Evolutionary conservation across 345 rosid genomes (phyloP).

Genomic region (Linum tenue): DNA sequence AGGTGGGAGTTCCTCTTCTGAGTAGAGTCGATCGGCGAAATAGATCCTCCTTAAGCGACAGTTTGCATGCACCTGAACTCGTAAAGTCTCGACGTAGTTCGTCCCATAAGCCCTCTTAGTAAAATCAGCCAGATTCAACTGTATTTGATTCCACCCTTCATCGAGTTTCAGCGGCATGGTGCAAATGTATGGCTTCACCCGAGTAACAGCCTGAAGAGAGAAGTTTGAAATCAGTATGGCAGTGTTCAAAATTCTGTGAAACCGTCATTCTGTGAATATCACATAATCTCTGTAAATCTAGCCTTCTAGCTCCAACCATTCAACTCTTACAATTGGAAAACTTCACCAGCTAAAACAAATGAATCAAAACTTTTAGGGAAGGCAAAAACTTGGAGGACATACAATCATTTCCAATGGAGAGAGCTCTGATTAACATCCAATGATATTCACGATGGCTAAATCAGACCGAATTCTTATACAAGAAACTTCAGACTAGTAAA

Average conservation of each 20-base stretch:
- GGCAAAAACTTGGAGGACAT: neutral
- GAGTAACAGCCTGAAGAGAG: slow-evolving; percentile 55
- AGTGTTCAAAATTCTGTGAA: too few species aligned
- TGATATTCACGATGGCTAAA: too few species aligned
- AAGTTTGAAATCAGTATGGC: too few species aligned
- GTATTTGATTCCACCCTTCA: slow-evolving; percentile 96
- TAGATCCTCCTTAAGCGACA: slow-evolving; percentile 86
- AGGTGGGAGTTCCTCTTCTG: slow-evolving; percentile 95
- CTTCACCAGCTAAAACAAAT: neutral
- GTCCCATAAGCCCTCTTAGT: slow-evolving; percentile 94
- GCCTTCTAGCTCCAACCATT: neutral
- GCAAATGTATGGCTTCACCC: slow-evolving; percentile 91
- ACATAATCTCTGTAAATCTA: too few species aligned
- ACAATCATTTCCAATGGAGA: neutral
- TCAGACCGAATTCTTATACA: too few species aligned
- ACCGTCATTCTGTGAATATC: too few species aligned
- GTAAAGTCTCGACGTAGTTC: slow-evolving; percentile 84
- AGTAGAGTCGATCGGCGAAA: slow-evolving; percentile 86
- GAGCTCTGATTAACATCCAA: too few species aligned
- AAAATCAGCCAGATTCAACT: slow-evolving; percentile 81
- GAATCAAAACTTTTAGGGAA: neutral
- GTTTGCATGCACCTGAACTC: slow-evolving; percentile 95
- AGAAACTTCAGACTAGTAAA: too few species aligned
- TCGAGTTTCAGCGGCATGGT: slow-evolving; percentile 94
- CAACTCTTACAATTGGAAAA: neutral